A percentile compares a stretch with the other conserved stretches of the same genome.
Evolutionary conservation across 2,329 filamentous ascomycete genomes (phyloP).

Genomic region (Lachnellula willkommii): DNA sequence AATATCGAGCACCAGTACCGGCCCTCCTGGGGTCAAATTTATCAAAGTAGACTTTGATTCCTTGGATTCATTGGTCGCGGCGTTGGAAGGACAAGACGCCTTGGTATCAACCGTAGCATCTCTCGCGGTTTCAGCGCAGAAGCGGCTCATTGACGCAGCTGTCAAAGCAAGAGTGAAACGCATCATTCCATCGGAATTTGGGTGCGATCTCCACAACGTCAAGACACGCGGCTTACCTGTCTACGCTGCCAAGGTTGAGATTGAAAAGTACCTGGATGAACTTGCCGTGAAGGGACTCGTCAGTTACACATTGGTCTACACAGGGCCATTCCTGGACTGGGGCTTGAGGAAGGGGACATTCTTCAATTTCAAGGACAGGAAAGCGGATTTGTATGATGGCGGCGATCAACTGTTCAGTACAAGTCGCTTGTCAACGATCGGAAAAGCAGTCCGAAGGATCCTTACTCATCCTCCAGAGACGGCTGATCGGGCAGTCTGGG

Average conservation of each 20-base stretch:
- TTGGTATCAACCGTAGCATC: conserved; percentile 44
- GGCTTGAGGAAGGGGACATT: conserved; percentile 39
- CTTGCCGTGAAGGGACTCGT: conserved; percentile 36
- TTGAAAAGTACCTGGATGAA: conserved; percentile 38
- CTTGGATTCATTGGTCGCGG: conserved; percentile 37
- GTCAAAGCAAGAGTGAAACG: conserved; percentile 52
- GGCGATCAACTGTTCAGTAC: conserved; percentile 44
- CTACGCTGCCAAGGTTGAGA: conserved; percentile 45
- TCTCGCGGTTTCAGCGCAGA: conserved; percentile 37
- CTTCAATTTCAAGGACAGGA: conserved; percentile 39
- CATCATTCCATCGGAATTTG: conserved; percentile 57
- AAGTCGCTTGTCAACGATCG: conserved; percentile 44
- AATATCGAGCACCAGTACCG: conserved; percentile 13
- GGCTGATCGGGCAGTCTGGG: conserved; percentile 44
- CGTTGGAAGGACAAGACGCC: conserved; percentile 52
- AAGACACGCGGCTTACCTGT: conserved; percentile 41
- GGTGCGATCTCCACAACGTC: conserved; percentile 36
- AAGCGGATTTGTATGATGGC: conserved; percentile 43
- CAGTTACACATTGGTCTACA: conserved; percentile 49
- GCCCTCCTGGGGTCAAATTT: conserved; percentile 35
- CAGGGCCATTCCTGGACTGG: conserved; percentile 56
- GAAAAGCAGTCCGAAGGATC: conserved; percentile 43
- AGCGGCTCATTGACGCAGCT: conserved; percentile 50
- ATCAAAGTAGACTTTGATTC: conserved; percentile 42
- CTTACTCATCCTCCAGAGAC: conserved; percentile 47